These are phyloP conservation scores for Arabis alpina DNA, from an alignment of 345 rosid genomes.

Conservation along the genomic window DNA sequence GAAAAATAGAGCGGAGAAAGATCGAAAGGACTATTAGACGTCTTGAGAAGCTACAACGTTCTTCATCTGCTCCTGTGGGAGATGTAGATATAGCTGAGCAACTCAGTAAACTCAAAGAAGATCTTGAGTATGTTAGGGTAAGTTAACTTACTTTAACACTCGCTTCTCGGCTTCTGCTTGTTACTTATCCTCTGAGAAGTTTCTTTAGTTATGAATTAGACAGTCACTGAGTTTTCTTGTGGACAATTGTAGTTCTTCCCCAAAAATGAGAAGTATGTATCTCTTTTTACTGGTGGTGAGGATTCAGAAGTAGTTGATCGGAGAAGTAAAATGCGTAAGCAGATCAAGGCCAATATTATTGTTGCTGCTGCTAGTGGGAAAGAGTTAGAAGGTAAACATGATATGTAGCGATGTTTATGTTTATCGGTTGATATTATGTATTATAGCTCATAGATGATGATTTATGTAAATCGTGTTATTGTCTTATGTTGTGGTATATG, in stretches of 20 bases:
- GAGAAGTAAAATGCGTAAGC: slow-evolving; percentile 89
- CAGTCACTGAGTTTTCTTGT: neutral
- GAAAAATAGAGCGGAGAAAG: slow-evolving; percentile 80
- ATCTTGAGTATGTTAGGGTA: slow-evolving; percentile 98
- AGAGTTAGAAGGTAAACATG: slow-evolving; percentile 87
- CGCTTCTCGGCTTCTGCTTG: neutral
- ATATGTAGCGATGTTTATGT: slow-evolving; percentile 3
- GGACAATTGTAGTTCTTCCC: slow-evolving; percentile 78
- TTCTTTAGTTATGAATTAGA: neutral
- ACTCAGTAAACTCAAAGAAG: slow-evolving; percentile 86
- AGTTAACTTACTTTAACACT: slow-evolving; percentile 17
- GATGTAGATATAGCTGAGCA: slow-evolving; percentile 69
- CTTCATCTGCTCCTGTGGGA: slow-evolving; percentile 70
- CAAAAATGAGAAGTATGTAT: slow-evolving; percentile 94
- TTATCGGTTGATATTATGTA: too few species aligned
- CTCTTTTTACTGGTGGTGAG: slow-evolving; percentile 85
- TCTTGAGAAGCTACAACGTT: slow-evolving; percentile 87
- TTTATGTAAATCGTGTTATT: neutral
- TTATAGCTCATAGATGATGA: slow-evolving; percentile 12
- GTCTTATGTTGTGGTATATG: neutral
- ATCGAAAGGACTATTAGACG: slow-evolving; percentile 86
- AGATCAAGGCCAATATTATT: slow-evolving; percentile 87
- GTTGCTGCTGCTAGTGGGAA: slow-evolving; percentile 98
- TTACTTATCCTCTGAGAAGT: neutral
- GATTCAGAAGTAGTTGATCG: slow-evolving; percentile 64